Conservation (phyloP, 2,329 filamentous ascomycete species). For the Daldinia sp. region DNA sequence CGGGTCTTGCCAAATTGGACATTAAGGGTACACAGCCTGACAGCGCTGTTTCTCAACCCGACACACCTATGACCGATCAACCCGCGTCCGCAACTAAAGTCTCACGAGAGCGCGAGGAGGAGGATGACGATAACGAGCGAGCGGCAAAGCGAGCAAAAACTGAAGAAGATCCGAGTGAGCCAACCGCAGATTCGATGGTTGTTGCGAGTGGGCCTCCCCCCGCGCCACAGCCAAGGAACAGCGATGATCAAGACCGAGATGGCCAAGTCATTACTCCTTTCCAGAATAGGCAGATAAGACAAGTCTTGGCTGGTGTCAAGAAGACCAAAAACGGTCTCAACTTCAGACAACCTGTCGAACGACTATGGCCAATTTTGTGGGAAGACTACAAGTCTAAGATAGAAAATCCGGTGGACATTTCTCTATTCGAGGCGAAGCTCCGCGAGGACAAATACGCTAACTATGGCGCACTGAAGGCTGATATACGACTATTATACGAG, state of each 20-base stretch:
- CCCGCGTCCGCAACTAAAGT: constrained; percentile 63
- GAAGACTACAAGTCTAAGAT: constrained; percentile 77
- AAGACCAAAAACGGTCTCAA: constrained; percentile 84
- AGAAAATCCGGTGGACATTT: constrained; percentile 84
- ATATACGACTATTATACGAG: constrained; percentile 80
- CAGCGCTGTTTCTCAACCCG: constrained; percentile 41
- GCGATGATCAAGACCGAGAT: constrained; percentile 54
- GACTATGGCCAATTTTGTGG: constrained; percentile 79
- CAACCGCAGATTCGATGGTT: constrained; percentile 45
- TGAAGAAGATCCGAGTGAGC: constrained; percentile 62
- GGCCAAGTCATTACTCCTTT: constrained; percentile 60
- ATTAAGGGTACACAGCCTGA: constrained; percentile 48
- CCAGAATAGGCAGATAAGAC: constrained; percentile 57
- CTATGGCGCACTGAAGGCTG: constrained; percentile 78
- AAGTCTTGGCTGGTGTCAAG: constrained; percentile 79
- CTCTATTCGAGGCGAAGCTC: constrained; percentile 83
- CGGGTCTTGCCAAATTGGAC: constrained; percentile 51
- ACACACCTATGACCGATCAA: constrained; percentile 46
- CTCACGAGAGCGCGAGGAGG: constrained; percentile 82
- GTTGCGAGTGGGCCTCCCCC: constrained; percentile 42
- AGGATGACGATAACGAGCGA: constrained; percentile 75
- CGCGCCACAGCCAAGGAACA: constrained; percentile 46
- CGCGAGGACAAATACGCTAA: constrained; percentile 76
- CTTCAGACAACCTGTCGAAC: constrained; percentile 83
- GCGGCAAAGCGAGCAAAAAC: constrained; percentile 85